Evolutionary conservation across 371 early-diverging fungal species (phyloP).

Genomic region (Mortierella sp.): DNA sequence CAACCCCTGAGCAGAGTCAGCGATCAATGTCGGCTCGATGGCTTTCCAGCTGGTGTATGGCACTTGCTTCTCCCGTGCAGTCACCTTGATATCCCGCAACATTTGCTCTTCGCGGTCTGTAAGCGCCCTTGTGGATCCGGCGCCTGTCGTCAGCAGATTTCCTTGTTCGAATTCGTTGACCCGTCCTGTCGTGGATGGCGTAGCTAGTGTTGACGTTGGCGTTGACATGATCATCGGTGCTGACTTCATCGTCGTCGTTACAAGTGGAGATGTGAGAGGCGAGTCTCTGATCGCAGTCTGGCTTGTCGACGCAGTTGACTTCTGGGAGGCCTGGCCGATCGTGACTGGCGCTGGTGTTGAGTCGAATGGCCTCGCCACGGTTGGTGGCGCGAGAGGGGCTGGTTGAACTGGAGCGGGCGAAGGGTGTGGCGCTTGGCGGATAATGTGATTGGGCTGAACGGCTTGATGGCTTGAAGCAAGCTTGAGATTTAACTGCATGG

Average conservation of each 20-base stretch:
- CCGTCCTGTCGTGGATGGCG: neutral
- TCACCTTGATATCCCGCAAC: slow-evolving; percentile 26
- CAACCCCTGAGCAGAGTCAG: slow-evolving; percentile 55
- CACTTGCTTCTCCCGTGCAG: slow-evolving; percentile 41
- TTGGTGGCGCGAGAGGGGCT: neutral
- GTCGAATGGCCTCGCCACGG: neutral
- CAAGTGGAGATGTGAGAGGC: neutral
- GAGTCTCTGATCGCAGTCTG: neutral
- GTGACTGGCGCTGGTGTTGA: neutral
- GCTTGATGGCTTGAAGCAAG: neutral
- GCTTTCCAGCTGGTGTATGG: slow-evolving; percentile 46
- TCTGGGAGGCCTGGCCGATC: neutral
- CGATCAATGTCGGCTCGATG: slow-evolving; percentile 55
- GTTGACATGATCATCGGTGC: neutral
- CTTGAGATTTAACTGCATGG: neutral
- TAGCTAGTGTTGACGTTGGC: neutral
- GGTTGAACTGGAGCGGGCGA: neutral
- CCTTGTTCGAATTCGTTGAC: neutral
- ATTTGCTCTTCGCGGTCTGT: slow-evolving; percentile 36
- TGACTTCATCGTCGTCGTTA: neutral
- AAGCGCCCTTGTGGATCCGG: slow-evolving; percentile 20
- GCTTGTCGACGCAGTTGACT: neutral
- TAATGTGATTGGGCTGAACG: neutral
- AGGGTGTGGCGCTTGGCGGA: neutral
- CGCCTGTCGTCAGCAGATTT: slow-evolving; percentile 10